phyloP scores from a whole-genome alignment of 1,139 yeast genomes.

The Taphrina populina region DNA sequence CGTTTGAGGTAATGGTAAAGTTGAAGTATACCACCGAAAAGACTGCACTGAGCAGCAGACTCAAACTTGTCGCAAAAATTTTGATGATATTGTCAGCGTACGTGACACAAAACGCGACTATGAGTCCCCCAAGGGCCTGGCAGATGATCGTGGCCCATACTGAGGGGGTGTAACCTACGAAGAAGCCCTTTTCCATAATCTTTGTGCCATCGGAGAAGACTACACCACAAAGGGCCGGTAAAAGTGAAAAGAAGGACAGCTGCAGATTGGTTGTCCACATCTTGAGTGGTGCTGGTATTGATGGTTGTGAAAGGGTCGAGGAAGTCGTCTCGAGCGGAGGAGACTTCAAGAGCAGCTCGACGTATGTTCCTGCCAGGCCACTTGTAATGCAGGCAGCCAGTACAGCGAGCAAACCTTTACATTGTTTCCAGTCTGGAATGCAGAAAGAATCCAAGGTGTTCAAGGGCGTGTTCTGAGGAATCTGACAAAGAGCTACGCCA shows the following conservation, averaged over 20 bases:
- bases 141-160: slow-evolving; percentile 48
- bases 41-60: slow-evolving; percentile 47
- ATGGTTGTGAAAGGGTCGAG: no score
- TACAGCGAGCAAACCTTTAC: slow-evolving; percentile 47
- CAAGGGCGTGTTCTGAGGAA: slow-evolving; percentile 45
- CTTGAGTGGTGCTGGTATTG: no score
- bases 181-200: slow-evolving; percentile 46
- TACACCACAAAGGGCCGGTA: slow-evolving; percentile 50
- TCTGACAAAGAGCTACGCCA: slow-evolving; percentile 50
- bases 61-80: slow-evolving; percentile 50
- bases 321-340: slow-evolving; percentile 43
- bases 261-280: slow-evolving; percentile 50
- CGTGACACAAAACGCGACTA: slow-evolving; percentile 50
- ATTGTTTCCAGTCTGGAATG: no score
- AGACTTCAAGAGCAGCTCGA: slow-evolving; percentile 49
- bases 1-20: slow-evolving; percentile 45
- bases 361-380: slow-evolving; percentile 50
- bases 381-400: slow-evolving; percentile 46
- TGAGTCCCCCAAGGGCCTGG: slow-evolving; percentile 49
- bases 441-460: no score
- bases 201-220: slow-evolving; percentile 45
- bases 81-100: slow-evolving; percentile 50
- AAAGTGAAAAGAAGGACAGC: slow-evolving; percentile 47
- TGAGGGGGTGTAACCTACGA: slow-evolving; percentile 47
- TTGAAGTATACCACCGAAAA: slow-evolving; percentile 47